These are phyloP conservation scores for Boechera divaricarpa DNA, from an alignment of 345 rosid genomes.

Conservation along the genomic window DNA sequence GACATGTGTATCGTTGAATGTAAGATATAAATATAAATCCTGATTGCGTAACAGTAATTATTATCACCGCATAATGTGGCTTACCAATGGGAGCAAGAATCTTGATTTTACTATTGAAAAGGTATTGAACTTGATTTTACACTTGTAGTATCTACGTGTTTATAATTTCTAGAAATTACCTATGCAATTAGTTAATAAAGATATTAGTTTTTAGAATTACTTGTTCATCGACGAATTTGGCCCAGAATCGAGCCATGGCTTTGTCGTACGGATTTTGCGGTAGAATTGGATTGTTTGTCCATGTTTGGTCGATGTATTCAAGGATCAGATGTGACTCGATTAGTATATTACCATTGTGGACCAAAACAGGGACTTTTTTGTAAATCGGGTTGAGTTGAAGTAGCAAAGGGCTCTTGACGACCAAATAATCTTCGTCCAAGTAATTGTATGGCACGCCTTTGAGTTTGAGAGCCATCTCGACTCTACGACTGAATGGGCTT, in stretches of 20 bases:
- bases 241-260: slow-evolving; percentile 54
- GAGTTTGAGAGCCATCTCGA: slow-evolving; percentile 51
- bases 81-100: neutral
- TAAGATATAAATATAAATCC: too few species aligned
- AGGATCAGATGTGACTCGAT: slow-evolving; percentile 50
- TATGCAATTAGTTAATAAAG: neutral
- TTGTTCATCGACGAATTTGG: slow-evolving; percentile 45
- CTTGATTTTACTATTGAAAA: neutral
- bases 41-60: too few species aligned
- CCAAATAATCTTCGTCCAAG: slow-evolving; percentile 45
- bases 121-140: neutral
- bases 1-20: too few species aligned
- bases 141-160: neutral
- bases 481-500: slow-evolving; percentile 48
- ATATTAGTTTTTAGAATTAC: neutral
- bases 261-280: slow-evolving; percentile 47
- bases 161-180: neutral
- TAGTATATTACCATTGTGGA: slow-evolving; percentile 47
- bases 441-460: slow-evolving; percentile 54
- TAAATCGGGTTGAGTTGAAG: slow-evolving; percentile 47
- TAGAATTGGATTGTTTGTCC: slow-evolving; percentile 49
- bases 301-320: slow-evolving; percentile 57
- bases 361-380: slow-evolving; percentile 50
- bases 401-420: slow-evolving; percentile 46
- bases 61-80: neutral